Percentiles rank a stretch among this genome's conserved stretches.
Conservation (phyloP, 495 filamentous ascomycete species). For the Penicillium goetzii region DNA sequence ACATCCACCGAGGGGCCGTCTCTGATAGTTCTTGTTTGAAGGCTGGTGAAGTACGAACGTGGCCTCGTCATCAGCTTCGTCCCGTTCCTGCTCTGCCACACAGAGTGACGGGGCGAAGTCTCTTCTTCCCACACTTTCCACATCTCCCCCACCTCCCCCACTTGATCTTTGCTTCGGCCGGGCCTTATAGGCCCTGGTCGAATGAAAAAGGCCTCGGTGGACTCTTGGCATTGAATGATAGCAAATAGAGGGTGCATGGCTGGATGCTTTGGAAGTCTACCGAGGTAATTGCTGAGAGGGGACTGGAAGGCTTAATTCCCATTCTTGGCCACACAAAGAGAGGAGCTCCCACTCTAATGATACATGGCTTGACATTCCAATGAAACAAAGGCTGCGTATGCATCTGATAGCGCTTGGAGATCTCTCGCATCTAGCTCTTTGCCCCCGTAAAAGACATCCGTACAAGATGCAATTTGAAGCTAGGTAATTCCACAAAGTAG, state of each 20-base stretch:
- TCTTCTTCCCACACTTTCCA: not conserved
- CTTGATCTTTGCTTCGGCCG: slow-evolving; percentile 13
- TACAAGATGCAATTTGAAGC: not conserved
- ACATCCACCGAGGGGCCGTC: not conserved
- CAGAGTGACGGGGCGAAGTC: not conserved
- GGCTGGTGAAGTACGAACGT: slow-evolving; percentile 8
- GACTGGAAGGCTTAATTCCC: not conserved
- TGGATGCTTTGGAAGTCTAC: not conserved
- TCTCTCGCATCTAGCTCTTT: not conserved
- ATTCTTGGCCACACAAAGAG: not conserved
- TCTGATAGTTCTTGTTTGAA: not conserved
- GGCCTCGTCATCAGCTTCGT: slow-evolving; percentile 9
- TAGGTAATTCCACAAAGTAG: not conserved
- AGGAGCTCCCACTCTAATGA: not conserved
- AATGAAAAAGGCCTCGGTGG: not conserved
- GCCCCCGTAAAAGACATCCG: not conserved
- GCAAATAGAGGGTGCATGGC: slow-evolving; percentile 14
- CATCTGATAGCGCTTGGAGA: not conserved
- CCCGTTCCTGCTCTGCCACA: slow-evolving; percentile 8
- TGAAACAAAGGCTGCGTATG: not conserved
- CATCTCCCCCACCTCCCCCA: slow-evolving; percentile 1
- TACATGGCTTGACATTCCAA: not conserved
- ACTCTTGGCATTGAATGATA: slow-evolving; percentile 8
- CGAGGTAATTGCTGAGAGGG: not conserved
- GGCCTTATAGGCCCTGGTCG: slow-evolving; percentile 9